These are phyloP conservation scores for Apophysomyces elegans DNA, from an alignment of 371 early-diverging fungal species.

Conservation along the genomic window DNA sequence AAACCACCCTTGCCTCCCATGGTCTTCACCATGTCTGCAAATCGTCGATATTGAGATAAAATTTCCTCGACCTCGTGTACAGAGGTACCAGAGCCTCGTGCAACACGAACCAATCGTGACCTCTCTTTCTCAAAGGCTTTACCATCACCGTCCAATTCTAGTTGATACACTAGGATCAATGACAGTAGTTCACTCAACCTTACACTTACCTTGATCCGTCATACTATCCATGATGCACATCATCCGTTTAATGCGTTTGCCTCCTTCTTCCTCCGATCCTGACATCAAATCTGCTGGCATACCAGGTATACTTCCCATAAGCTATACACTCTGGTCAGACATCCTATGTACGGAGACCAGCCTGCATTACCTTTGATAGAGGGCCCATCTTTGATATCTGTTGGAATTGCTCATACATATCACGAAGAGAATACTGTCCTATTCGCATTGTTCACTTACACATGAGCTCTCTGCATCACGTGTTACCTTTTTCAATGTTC, in stretches of 20 bases:
- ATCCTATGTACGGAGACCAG: neutral
- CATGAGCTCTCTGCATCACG: neutral
- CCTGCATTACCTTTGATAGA: conserved; percentile 76
- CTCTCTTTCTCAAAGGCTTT: conserved; percentile 84
- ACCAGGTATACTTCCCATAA: conserved; percentile 98
- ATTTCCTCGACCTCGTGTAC: conserved; percentile 88
- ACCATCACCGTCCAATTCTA: conserved; percentile 94
- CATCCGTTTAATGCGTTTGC: conserved; percentile 68
- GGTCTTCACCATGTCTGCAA: conserved; percentile 94
- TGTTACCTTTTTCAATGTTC: conserved; percentile 85
- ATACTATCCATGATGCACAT: conserved; percentile 98
- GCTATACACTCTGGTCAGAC: conserved; percentile 10
- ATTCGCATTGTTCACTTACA: neutral
- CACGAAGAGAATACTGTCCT: conserved; percentile 92
- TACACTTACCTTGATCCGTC: conserved; percentile 72
- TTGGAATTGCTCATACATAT: conserved; percentile 97
- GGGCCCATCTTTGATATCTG: conserved; percentile 96
- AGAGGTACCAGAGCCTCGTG: conserved; percentile 90
- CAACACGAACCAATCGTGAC: conserved; percentile 84
- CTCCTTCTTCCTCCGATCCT: conserved; percentile 34
- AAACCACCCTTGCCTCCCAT: conserved; percentile 95
- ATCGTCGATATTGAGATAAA: conserved; percentile 82
- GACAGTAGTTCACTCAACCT: neutral
- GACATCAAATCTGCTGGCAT: conserved; percentile 84
- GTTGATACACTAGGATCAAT: neutral